phyloP scores from a whole-genome alignment of 1,284 basidiomycete genomes.

The Naganishia cerealis region DNA sequence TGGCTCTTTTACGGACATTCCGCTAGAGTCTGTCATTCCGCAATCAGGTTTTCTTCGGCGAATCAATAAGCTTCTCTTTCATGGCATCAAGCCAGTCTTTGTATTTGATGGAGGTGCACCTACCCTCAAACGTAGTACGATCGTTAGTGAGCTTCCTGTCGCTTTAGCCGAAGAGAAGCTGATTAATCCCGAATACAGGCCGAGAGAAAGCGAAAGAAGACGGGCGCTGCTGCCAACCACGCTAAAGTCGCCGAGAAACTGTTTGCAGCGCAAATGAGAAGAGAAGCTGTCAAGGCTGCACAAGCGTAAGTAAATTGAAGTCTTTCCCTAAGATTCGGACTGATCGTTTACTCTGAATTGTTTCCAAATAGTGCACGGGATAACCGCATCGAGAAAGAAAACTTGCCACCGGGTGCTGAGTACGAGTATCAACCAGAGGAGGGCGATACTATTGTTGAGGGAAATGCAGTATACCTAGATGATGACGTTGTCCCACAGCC shows the following conservation, averaged over 20 bases:
- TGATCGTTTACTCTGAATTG: not conserved
- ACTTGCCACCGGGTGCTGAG: conserved; percentile 34
- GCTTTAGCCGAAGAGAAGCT: not conserved
- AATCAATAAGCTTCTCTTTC: conserved; percentile 91
- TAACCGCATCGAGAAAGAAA: conserved; percentile 42
- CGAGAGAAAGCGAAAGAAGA: conserved; percentile 82
- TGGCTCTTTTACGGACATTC: not conserved
- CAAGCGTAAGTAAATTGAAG: conserved; percentile 55
- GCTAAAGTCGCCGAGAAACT: conserved; percentile 83
- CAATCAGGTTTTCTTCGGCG: conserved; percentile 70
- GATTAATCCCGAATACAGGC: conserved; percentile 57
- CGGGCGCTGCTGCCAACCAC: conserved; percentile 79
- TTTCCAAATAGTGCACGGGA: conserved; percentile 36
- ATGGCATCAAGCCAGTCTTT: conserved; percentile 94
- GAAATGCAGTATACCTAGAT: conserved; percentile 75
- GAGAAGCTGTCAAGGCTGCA: conserved; percentile 79
- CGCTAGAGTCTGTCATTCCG: not conserved
- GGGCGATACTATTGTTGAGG: conserved; percentile 60
- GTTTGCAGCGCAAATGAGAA: conserved; percentile 87
- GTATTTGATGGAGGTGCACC: conserved; percentile 96
- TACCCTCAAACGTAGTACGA: conserved; percentile 77
- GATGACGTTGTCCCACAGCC: conserved; percentile 53
- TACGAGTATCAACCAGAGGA: conserved; percentile 45
- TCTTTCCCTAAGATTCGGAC: not conserved
- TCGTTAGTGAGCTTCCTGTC: conserved; percentile 61